A percentile compares a stretch with the other conserved stretches of the same genome.
Conservation (phyloP, 1,284 basidiomycete species). For the Termitomyces sp. region DNA sequence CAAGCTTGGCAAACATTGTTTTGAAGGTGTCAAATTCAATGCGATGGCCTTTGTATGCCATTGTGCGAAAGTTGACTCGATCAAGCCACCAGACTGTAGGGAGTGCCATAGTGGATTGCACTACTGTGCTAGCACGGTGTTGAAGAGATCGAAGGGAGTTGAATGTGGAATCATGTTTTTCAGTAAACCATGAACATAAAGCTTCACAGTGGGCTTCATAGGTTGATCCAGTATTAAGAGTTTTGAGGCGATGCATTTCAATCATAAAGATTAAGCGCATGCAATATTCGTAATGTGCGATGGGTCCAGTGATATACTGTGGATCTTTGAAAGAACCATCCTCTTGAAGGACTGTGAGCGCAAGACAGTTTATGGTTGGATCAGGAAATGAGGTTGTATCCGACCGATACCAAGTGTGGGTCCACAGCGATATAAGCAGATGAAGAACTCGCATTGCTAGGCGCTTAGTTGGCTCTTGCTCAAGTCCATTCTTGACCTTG, state of each 20-base stretch:
- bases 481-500: too few species aligned
- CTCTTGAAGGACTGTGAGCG: too few species aligned
- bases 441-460: too few species aligned
- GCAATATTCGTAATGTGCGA: background rate
- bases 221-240: too few species aligned
- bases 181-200: background rate
- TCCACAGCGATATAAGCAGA: too few species aligned
- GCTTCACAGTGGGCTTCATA: too few species aligned
- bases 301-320: background rate
- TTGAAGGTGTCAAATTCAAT: background rate
- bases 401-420: too few species aligned
- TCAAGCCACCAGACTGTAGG: background rate
- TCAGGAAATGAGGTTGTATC: too few species aligned
- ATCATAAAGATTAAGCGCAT: background rate
- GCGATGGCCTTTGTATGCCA: background rate
- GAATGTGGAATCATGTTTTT: background rate
- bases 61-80: background rate
- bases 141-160: background rate
- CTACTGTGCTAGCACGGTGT: background rate
- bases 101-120: background rate
- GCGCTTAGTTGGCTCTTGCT: too few species aligned
- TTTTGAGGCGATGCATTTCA: background rate
- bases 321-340: too few species aligned
- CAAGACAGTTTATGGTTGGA: too few species aligned
- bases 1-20: background rate